phyloP scores from a whole-genome alignment of 805 yeast species.

The Metschnikowia kunwiensis region DNA sequence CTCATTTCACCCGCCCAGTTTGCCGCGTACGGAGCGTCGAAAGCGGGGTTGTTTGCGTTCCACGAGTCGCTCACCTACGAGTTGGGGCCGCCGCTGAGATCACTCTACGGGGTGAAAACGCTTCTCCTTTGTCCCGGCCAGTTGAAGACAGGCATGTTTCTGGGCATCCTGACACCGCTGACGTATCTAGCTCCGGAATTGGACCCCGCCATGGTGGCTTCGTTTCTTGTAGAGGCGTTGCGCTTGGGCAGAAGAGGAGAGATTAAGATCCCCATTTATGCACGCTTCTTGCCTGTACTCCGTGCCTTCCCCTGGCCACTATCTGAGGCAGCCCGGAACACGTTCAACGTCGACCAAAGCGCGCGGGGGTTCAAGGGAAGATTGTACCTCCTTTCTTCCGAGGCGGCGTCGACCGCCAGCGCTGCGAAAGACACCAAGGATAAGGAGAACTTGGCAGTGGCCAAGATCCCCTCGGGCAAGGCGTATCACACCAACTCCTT shows the following conservation, averaged over 20 bases:
- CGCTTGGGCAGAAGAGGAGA: slow-evolving; percentile 64
- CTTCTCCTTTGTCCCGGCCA: slow-evolving; percentile 87
- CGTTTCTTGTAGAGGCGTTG: slow-evolving; percentile 51
- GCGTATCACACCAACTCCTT: slow-evolving; percentile 6
- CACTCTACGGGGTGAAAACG: slow-evolving; percentile 58
- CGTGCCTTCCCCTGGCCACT: slow-evolving; percentile 73
- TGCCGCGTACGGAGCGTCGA: slow-evolving; percentile 85
- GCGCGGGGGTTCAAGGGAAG: slow-evolving; percentile 5
- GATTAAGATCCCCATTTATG: slow-evolving; percentile 73
- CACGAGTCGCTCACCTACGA: slow-evolving; percentile 80
- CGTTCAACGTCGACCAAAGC: slow-evolving; percentile 63
- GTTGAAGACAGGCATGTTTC: slow-evolving; percentile 70
- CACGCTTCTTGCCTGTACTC: slow-evolving; percentile 66
- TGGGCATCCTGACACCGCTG: slow-evolving; percentile 71
- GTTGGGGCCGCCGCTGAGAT: slow-evolving; percentile 50
- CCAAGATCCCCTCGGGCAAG: neutral
- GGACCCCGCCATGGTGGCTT: slow-evolving; percentile 65
- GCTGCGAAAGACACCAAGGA: neutral
- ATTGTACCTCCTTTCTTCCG: slow-evolving; percentile 6
- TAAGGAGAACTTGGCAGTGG: slow-evolving; percentile 5
- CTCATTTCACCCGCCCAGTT: slow-evolving; percentile 79
- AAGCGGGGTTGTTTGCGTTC: slow-evolving; percentile 78
- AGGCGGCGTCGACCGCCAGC: neutral
- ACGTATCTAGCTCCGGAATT: slow-evolving; percentile 77
- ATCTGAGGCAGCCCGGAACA: slow-evolving; percentile 48